Evolutionary conservation across 768 basidiomycete species (phyloP).

Genomic region (Leccinum rimulosum): DNA sequence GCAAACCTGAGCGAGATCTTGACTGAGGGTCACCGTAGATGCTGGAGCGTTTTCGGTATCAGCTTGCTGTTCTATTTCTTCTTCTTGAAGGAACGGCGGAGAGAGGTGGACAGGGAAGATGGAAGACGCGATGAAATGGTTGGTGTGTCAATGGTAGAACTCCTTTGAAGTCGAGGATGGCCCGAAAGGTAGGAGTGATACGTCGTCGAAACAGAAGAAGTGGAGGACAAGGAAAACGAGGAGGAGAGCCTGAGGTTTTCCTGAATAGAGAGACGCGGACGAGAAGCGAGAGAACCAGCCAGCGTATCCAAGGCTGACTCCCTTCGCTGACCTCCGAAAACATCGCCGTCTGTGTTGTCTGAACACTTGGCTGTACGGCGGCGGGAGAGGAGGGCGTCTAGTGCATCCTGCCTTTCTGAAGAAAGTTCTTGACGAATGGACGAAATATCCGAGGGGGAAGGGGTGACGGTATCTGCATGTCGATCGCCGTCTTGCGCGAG

Average conservation of each 20-base stretch:
- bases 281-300: slow-evolving; percentile 22
- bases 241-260: slow-evolving; percentile 12
- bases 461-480: slow-evolving; percentile 23
- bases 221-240: slow-evolving; percentile 18
- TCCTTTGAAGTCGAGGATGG: slow-evolving; percentile 8
- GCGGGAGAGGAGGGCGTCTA: slow-evolving; percentile 37
- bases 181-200: slow-evolving; percentile 15
- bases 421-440: slow-evolving; percentile 26
- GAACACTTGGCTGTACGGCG: slow-evolving; percentile 17
- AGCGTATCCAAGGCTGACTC: slow-evolving; percentile 19
- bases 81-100: slow-evolving; percentile 23
- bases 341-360: slow-evolving; percentile 18
- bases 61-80: slow-evolving; percentile 11
- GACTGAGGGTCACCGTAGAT: slow-evolving; percentile 24
- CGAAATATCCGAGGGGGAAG: slow-evolving; percentile 32
- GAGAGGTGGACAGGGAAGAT: slow-evolving; percentile 17
- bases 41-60: slow-evolving; percentile 4
- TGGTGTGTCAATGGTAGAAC: slow-evolving; percentile 17
- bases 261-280: slow-evolving; percentile 20
- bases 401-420: slow-evolving; percentile 30
- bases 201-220: slow-evolving; percentile 22
- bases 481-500: slow-evolving; percentile 34
- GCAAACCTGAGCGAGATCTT: slow-evolving; percentile 31
- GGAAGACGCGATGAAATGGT: slow-evolving; percentile 14
- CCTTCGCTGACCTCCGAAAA: slow-evolving; percentile 22